A percentile compares a stretch with the other conserved stretches of the same genome.
Evolutionary conservation across 2,329 filamentous ascomycete genomes (phyloP).

Genomic region (Anthostomella pinea): DNA sequence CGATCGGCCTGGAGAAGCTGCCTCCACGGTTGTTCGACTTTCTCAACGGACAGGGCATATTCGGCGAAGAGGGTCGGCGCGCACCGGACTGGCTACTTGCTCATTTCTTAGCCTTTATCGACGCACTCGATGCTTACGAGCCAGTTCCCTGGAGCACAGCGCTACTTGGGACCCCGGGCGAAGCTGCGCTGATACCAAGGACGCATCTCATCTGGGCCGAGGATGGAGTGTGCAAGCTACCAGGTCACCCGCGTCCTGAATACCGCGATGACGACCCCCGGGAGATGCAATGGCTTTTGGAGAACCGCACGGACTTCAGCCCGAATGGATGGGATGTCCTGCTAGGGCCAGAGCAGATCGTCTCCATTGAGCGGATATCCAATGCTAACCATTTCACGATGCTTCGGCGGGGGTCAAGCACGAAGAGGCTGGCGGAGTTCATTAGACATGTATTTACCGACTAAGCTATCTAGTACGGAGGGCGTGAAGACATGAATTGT

Average conservation of each 20-base stretch:
- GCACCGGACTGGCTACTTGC: constrained; percentile 5
- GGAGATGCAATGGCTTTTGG: constrained; percentile 11
- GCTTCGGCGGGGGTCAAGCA: too few species aligned
- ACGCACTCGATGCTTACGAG: constrained; percentile 5
- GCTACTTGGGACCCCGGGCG: too few species aligned
- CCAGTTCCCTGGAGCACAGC: neutral
- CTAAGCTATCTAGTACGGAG: too few species aligned
- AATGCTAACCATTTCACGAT: constrained; percentile 10
- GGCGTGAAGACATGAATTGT: too few species aligned
- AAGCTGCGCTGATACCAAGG: too few species aligned
- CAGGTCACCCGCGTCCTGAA: neutral
- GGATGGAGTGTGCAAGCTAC: constrained; percentile 5
- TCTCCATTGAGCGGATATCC: constrained; percentile 2
- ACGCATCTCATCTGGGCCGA: constrained; percentile 9
- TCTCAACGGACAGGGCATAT: neutral
- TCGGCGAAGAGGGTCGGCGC: neutral
- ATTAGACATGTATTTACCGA: too few species aligned
- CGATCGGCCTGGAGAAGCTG: constrained; percentile 3
- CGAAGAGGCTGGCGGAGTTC: too few species aligned
- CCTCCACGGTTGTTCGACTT: neutral
- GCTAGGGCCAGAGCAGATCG: neutral
- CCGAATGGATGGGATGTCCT: constrained; percentile 9
- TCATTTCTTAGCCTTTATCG: constrained; percentile 11
- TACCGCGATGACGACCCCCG: constrained; percentile 6
- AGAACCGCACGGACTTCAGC: constrained; percentile 5